These are phyloP conservation scores for Fusarium sp. DNA, from an alignment of 2,329 filamentous ascomycete species.

Conservation along the genomic window DNA sequence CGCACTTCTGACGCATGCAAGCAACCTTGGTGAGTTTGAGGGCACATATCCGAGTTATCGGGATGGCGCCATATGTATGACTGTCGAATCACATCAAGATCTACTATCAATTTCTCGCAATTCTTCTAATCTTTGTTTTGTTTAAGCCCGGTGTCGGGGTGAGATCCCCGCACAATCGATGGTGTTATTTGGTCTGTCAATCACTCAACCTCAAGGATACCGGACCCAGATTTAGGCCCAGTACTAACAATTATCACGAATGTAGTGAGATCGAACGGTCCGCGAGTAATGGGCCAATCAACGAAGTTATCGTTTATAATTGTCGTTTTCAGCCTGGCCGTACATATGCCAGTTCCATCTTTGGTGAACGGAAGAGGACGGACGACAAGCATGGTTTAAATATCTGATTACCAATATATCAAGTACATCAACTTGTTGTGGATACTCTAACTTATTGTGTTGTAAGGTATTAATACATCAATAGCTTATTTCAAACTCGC, in stretches of 20 bases:
- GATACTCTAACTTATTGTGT: too few relatives aligned
- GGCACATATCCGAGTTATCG: slow-evolving; percentile 14
- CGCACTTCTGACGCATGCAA: slow-evolving; percentile 23
- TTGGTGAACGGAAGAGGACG: background rate
- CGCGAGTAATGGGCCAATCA: background rate
- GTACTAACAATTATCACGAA: background rate
- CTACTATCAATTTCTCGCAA: slow-evolving; percentile 36
- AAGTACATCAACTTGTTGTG: background rate
- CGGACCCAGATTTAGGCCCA: slow-evolving; percentile 1
- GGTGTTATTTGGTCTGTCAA: slow-evolving; percentile 45
- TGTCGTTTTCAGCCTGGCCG: background rate
- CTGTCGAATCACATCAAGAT: slow-evolving; percentile 36
- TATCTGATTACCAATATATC: background rate
- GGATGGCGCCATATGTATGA: slow-evolving; percentile 40
- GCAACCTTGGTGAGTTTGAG: slow-evolving; percentile 4
- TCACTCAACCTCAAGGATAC: slow-evolving; percentile 37
- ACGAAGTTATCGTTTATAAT: background rate
- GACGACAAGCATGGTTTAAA: background rate
- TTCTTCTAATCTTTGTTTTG: slow-evolving; percentile 22
- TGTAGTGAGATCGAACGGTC: too few relatives aligned
- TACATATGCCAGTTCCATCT: background rate
- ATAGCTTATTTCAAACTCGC: too few relatives aligned
- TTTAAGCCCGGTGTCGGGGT: slow-evolving; percentile 36
- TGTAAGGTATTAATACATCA: too few relatives aligned
- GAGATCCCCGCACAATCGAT: slow-evolving; percentile 39